phyloP scores from a whole-genome alignment of 352 stramenopile species.

The Phytopythium chamaehyphon region DNA sequence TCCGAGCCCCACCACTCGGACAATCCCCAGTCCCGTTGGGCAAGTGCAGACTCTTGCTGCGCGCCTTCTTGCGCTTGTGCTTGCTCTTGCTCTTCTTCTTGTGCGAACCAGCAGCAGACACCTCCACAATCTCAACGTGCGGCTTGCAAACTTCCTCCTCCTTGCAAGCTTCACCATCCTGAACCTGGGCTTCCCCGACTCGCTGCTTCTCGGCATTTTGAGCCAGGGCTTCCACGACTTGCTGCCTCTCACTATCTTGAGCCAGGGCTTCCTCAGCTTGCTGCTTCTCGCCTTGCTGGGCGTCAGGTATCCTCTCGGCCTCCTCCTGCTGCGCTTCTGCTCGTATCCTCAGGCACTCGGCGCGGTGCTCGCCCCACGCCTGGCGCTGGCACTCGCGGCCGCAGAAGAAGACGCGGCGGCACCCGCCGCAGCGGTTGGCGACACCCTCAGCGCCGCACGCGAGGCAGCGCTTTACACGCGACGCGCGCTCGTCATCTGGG shows the following conservation, averaged over 20 bases:
- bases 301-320: constrained; percentile 1
- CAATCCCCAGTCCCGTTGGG: constrained; percentile 1
- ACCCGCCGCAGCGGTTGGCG: constrained; percentile 75
- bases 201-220: too few species aligned
- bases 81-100: constrained; percentile 79
- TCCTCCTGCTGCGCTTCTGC: background rate
- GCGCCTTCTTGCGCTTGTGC: constrained; percentile 62
- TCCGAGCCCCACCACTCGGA: background rate
- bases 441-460: constrained; percentile 36
- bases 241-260: too few species aligned
- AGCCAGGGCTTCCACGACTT: too few species aligned
- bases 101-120: background rate
- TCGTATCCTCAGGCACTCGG: constrained; percentile 22
- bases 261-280: too few species aligned
- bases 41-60: constrained; percentile 68
- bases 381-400: constrained; percentile 67
- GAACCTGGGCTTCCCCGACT: background rate
- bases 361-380: constrained; percentile 55
- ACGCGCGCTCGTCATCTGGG: constrained; percentile 1
- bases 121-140: constrained; percentile 6
- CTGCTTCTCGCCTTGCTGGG: background rate
- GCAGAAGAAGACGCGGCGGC: constrained; percentile 71
- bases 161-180: constrained; percentile 5
- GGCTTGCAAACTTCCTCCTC: too few species aligned
- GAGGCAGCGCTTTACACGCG: constrained; percentile 20